These are phyloP conservation scores for Escallonia rubra DNA, from an alignment of 129 eudicot genomes.

Conservation along the genomic window DNA sequence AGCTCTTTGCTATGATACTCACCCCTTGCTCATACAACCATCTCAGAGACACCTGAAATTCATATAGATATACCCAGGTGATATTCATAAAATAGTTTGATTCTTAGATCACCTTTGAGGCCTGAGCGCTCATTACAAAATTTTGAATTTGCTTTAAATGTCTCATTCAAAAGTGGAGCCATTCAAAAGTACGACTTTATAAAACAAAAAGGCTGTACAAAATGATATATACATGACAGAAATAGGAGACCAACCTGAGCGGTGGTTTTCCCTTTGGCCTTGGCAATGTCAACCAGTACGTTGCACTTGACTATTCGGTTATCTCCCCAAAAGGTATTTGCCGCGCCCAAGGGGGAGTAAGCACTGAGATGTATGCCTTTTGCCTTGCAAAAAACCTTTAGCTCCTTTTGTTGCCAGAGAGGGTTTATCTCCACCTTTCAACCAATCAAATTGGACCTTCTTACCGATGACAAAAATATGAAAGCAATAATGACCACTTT, in stretches of 20 bases:
- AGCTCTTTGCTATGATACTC: constrained; percentile 39
- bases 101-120: neutral
- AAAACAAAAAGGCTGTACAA: neutral
- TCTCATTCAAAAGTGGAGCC: neutral
- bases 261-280: constrained; percentile 38
- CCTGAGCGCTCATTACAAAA: neutral
- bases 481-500: too few species aligned
- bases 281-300: constrained; percentile 46
- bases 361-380: constrained; percentile 42
- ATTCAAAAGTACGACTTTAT: neutral
- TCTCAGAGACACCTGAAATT: constrained; percentile 38
- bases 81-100: neutral
- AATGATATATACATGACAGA: neutral
- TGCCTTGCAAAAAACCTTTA: constrained; percentile 40
- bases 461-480: neutral
- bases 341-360: constrained; percentile 51
- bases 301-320: constrained; percentile 28
- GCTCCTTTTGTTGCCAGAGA: constrained; percentile 47
- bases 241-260: constrained; percentile 35
- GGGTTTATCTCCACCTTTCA: constrained; percentile 65
- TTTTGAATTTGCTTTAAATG: neutral
- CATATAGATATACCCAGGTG: neutral
- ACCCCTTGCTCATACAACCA: constrained; percentile 63
- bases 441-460: neutral
- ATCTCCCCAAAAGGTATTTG: constrained; percentile 48